Base-by-base conservation (phyloP, 2,329 filamentous ascomycete species). In the Fonsecaea pedrosoi region DNA sequence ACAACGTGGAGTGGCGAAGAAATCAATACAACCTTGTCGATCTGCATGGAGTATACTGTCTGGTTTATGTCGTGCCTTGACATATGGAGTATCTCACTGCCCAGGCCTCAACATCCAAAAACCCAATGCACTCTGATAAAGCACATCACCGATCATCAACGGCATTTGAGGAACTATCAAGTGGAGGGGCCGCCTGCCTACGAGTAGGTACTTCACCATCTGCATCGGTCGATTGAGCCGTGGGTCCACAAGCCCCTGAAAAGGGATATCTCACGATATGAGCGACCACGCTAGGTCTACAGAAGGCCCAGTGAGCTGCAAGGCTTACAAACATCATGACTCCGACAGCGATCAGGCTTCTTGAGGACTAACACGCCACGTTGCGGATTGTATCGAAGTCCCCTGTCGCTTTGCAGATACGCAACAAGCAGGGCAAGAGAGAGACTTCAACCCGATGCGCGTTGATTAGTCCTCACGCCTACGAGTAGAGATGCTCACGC, bases 1-100 rank as follows among this genome's bases (percentile, higher is more conserved):
- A 74, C 81, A 83, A 0, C 79, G 85, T n/a, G 81, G 50, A 30
- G 77, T 75, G 4, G 87, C 85, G 0, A 86, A 87, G 70, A 4
- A 48, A 81, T 87, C n/a, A 81, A 87, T 48, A 60, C 63, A 30
- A 35, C 63, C 25, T 25, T 58, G 21, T 57, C 63, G 10, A 56
- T 66, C 30, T 60, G 59, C 38, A 53, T 66, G 21, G 64, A 66
- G 18, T 66, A 60, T 30, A n/a, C n/a, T 42, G 40, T 42, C 40
- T 42, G 15, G 48, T 50, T 18, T 58, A 57, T 12, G 54, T 38
- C 3, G 62, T 45, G 4, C 62, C 57, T 3, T 30, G 25, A 9
- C 65, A 65, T 30, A 62, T 62, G 10, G 57, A 68, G 30, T 25
- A 42, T 68, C 37, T 53, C 62, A 9, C 62, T 58, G 21, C 37